Conservation (phyloP, 2,329 filamentous ascomycete genomes). For the Aspergillus sp. region DNA sequence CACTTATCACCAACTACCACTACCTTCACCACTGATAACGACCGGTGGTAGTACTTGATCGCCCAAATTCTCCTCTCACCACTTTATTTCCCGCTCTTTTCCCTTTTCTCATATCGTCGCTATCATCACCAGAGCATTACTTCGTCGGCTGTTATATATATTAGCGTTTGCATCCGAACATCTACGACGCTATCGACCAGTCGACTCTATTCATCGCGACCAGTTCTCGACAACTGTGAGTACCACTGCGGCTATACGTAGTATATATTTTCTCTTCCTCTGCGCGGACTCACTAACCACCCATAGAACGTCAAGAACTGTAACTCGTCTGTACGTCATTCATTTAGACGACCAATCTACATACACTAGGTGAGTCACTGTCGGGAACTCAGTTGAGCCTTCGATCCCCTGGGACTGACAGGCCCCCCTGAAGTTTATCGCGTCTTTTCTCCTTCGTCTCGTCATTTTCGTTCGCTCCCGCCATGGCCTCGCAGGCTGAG, state of each 20-base stretch:
- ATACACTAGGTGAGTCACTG: conserved; percentile 3
- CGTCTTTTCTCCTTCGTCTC: conserved; percentile 3
- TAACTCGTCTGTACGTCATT: conserved; percentile 4
- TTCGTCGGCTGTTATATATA: neutral
- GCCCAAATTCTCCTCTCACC: too few relatives aligned
- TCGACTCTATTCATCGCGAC: neutral
- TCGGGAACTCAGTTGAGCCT: conserved; percentile 8
- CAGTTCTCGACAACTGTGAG: neutral
- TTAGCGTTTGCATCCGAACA: neutral
- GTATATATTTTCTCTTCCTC: too few relatives aligned
- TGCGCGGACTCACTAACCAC: neutral
- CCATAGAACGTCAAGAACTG: neutral
- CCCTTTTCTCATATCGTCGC: too few relatives aligned
- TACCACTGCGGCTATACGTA: neutral
- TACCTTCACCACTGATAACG: too few relatives aligned
- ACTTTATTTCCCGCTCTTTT: too few relatives aligned
- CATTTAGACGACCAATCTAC: conserved; percentile 6
- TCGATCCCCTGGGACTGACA: neutral
- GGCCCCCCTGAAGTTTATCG: too few relatives aligned
- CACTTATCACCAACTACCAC: too few relatives aligned
- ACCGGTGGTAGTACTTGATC: too few relatives aligned
- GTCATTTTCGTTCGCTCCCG: conserved; percentile 3
- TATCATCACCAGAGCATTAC: neutral
- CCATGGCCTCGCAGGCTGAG: conserved; percentile 15
- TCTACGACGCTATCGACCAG: neutral